A percentile compares a stretch with the other conserved stretches of the same genome.
Conservation (phyloP, 2,329 filamentous ascomycete genomes). For the Fusarium sp. region DNA sequence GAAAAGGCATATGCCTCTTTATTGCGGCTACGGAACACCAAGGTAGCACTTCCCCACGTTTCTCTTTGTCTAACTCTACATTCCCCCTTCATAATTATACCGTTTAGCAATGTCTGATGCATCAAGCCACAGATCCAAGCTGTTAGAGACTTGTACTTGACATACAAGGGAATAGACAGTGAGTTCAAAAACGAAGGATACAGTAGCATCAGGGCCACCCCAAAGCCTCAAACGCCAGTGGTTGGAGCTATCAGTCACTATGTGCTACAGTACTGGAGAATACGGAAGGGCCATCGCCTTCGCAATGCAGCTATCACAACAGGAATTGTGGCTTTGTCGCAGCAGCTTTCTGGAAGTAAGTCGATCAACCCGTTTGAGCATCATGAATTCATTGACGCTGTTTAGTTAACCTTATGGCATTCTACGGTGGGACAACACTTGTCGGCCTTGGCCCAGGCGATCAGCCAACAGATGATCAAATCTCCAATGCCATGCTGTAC, state of each 20-base stretch:
- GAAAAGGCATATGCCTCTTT: not conserved
- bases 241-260: not conserved
- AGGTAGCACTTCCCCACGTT: not conserved
- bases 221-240: not conserved
- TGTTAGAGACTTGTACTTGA: not conserved
- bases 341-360: not conserved
- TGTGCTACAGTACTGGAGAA: not conserved
- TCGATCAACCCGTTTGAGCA: accelerated
- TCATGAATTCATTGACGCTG: not conserved
- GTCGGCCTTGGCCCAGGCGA: not conserved
- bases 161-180: not conserved
- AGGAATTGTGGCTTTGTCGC: not conserved
- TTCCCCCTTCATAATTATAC: not conserved
- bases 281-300: not conserved
- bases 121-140: not conserved
- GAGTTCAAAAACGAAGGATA: not conserved
- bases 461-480: not conserved
- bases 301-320: not conserved
- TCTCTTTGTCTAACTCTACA: accelerated
- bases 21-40: not conserved
- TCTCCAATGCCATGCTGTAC: not conserved
- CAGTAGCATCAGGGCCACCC: not conserved
- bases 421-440: not conserved
- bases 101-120: not conserved
- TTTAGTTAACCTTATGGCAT: not conserved